Evolutionary conservation across 2,329 filamentous ascomycete genomes (phyloP), one percentile per base, ranked within the genome.

Genomic region (Apiospora saccharicola): DNA sequence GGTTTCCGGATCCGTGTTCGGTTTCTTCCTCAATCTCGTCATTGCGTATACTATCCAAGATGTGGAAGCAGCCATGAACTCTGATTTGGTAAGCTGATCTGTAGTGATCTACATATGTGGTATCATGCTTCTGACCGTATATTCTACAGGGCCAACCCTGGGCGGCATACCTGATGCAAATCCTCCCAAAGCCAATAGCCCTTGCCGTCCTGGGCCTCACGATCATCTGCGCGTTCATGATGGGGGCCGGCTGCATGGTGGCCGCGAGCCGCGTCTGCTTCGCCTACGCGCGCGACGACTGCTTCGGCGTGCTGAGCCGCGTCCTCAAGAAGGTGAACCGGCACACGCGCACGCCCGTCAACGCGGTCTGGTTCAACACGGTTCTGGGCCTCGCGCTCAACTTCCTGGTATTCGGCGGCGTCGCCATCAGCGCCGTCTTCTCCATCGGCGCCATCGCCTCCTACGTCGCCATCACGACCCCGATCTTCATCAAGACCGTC

Each of bases 171-270:
- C 85, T 93, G 22, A 85, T 92, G 69, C 91, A 93, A 78, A 86
- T 91, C 67, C 83, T 94, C 73, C 87, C 89, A 0, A 84, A 88
- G 71, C 89, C 88, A 70, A 85, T 87, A 1, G 90, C 90, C 4
- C 83, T 93, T 37, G 89, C 89, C 1, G 88, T 93, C 69, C 87
- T 93, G 16, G 82, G 87, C 0, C 81, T 93, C 57, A 93, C 91
- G 1, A 92, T 93, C 74, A 84, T 93, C 53, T 91, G 90, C 72
- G 89, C 90, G 2, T 93, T 93, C 78, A 89, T 87, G 53, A 93
- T 93, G 90, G 92, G 92, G 7, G 91, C 93, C 79, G 92, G 91
- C 1, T 92, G 91, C 79, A 93, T 93, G 90, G 88, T 94, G 16
- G 84, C 85, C 14, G 85, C 85, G 7, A 91, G 89, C 30, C 87